Evolutionary conservation across 805 yeast species (phyloP).

Genomic region (Saccharomycopsis sp.): DNA sequence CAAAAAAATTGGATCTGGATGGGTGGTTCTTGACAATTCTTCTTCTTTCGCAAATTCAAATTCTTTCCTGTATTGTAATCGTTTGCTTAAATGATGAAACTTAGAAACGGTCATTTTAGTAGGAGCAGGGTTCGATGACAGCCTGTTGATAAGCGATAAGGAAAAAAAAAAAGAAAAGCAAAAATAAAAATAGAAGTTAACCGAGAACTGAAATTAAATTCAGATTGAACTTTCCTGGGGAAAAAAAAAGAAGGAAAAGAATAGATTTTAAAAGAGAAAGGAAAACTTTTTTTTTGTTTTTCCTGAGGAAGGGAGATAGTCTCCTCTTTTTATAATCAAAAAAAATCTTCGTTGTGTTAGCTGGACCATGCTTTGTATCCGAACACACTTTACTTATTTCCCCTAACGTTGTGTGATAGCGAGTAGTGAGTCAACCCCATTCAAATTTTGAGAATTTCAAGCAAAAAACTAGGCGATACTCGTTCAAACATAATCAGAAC

Average conservation of each 20-base stretch:
- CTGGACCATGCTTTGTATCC: neutral
- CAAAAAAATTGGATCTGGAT: constrained; percentile 32
- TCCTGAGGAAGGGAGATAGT: neutral
- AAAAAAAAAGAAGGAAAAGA: too few species aligned
- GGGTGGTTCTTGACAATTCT: constrained; percentile 20
- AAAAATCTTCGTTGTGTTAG: neutral
- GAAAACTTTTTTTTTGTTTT: neutral
- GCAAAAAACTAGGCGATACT: too few species aligned
- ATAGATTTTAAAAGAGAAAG: neutral
- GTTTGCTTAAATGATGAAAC: constrained; percentile 6
- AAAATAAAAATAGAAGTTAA: too few species aligned
- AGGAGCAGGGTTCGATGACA: too few species aligned
- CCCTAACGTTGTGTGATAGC: constrained; percentile 13
- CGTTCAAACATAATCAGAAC: too few species aligned
- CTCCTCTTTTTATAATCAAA: neutral
- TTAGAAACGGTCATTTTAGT: neutral
- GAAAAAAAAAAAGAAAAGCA: too few species aligned
- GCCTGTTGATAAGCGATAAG: neutral
- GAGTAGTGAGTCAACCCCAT: neutral
- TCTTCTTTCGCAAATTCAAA: constrained; percentile 12
- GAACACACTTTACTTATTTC: constrained; percentile 2
- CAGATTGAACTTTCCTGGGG: too few species aligned
- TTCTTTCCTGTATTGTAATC: constrained; percentile 15
- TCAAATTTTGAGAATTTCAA: neutral
- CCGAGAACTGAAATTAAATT: too few species aligned